Evolutionary conservation across 257 asterid species (phyloP), one percentile per base, ranked within the genome.

Genomic region (Lantana camara): DNA sequence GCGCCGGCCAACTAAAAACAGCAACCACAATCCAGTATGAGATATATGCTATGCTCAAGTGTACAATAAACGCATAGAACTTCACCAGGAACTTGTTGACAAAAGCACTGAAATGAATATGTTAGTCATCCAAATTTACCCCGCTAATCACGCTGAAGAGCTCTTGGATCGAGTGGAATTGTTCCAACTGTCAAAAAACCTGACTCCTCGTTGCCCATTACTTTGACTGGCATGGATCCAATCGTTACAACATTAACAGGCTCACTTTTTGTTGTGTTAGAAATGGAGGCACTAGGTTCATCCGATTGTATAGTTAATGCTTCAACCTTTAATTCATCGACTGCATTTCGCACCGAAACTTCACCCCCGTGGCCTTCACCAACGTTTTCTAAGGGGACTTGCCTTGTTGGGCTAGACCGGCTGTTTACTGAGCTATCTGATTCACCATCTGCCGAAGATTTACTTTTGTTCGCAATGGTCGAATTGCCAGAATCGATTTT

Each of bases 221-320:
- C 86, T 56, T 78, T 86, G 42, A 84, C 83, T 0, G 95, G 90
- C 95, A 88, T 75, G 2, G 96, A 88, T 32, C 96, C 95, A 15
- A 85, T 89, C 4, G 88, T 86, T 17, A 86, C 87, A 49, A 82
- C 87, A 41, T 73, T 80, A 38, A 48, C 69, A n/a, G 74, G 29
- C 61, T 76, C 80, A 40, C 59, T 47, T 24, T 52, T 71, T 13
- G 76, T 47, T 48, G 73, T 29, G 58, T 49, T 48, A 61, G 78
- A 24, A 52, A 54, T 65, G 35, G 16, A 17, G 74, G 77, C 68
- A 58, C 57, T 7, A 4, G 61, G 19, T 68, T 64, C 70, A 60
- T 70, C 73, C 0, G 84, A 64, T 16, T 54, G 27, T 52, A 89
- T 71, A 57, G 80, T 68, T 52, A 87, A 68, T 8, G 75, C 69